These are phyloP conservation scores for Cnidoscolus chayamansa DNA, from an alignment of 441 rosid genomes.

Conservation along the genomic window DNA sequence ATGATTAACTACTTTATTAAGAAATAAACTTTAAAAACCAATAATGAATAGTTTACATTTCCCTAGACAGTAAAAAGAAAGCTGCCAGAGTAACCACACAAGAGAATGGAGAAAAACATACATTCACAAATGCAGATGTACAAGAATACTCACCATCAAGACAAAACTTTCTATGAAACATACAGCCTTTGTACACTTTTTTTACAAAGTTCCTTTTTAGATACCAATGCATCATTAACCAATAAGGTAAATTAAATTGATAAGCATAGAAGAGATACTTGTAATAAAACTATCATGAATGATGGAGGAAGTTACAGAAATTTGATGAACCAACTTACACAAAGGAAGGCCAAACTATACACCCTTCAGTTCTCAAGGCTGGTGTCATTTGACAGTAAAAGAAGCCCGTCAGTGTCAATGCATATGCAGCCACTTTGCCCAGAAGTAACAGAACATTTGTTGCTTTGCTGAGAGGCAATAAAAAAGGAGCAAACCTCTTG, in stretches of 20 bases:
- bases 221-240: neutral
- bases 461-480: constrained; percentile 57
- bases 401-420: constrained; percentile 80
- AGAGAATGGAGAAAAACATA: neutral
- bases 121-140: neutral
- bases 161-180: neutral
- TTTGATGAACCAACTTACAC: constrained; percentile 54
- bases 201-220: neutral
- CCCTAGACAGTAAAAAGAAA: neutral
- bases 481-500: constrained; percentile 19
- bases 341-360: constrained; percentile 38
- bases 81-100: neutral
- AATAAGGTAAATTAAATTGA: neutral
- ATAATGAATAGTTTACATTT: neutral
- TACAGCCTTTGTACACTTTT: neutral
- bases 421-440: constrained; percentile 83
- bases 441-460: constrained; percentile 74
- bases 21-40: constrained; percentile 5
- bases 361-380: constrained; percentile 50
- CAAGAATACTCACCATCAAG: neutral
- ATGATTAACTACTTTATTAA: constrained; percentile 1
- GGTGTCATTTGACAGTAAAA: constrained; percentile 76
- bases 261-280: neutral
- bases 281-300: neutral
- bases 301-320: neutral